These are phyloP conservation scores for Raffaelea deltoideospora DNA, from an alignment of 2,329 filamentous ascomycete genomes.

Conservation along the genomic window DNA sequence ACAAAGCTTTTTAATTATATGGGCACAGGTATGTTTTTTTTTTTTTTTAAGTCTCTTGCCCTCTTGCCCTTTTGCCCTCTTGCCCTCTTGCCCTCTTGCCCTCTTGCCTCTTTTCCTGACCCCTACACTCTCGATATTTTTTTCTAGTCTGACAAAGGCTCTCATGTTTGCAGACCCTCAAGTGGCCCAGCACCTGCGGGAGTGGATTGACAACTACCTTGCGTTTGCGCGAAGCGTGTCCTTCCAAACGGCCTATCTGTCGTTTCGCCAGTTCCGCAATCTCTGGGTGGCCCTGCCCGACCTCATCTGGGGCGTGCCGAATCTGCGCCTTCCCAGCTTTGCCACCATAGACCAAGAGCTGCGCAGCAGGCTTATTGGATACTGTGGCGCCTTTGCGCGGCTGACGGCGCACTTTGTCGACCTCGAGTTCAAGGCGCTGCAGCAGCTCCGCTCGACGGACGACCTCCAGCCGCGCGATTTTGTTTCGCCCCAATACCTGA, in stretches of 20 bases:
- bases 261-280: constrained; percentile 25
- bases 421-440: constrained; percentile 28
- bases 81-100: constrained; percentile 9
- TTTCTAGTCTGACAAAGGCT: too few species aligned
- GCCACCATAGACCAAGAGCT: constrained; percentile 10
- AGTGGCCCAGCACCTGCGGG: constrained; percentile 26
- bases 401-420: constrained; percentile 36
- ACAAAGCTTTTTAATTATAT: constrained; percentile 13
- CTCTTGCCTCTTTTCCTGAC: constrained; percentile 13
- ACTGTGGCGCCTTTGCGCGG: constrained; percentile 28
- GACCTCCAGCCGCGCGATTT: constrained; percentile 21
- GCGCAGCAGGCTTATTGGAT: constrained; percentile 17
- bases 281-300: constrained; percentile 41
- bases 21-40: constrained; percentile 10
- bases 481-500: constrained; percentile 29
- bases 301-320: constrained; percentile 21
- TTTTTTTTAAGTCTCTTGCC: too few species aligned
- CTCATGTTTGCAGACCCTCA: constrained; percentile 31
- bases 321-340: constrained; percentile 5
- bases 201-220: constrained; percentile 37
- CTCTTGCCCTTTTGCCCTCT: constrained; percentile 8
- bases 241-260: constrained; percentile 22
- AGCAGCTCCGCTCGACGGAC: constrained; percentile 11
- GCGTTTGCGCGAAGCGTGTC: constrained; percentile 20
- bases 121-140: constrained; percentile 8